These are phyloP conservation scores for Wickerhamiella kurtzmanii DNA, from an alignment of 805 yeast genomes.

Conservation along the genomic window DNA sequence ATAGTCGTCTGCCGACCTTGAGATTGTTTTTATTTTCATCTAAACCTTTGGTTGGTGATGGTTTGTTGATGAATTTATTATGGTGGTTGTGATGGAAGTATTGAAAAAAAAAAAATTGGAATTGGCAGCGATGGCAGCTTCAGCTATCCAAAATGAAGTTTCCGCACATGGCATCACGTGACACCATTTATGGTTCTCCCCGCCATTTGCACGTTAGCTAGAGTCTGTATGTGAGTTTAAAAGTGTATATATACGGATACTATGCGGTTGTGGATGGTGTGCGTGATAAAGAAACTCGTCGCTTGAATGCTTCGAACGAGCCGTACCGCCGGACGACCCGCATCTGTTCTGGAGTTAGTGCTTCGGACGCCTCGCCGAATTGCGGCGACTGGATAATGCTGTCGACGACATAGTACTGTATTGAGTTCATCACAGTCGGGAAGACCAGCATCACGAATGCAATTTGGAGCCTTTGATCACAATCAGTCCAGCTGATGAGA, in stretches of 20 bases:
- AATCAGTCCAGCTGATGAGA: conserved; percentile 62
- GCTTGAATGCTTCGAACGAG: conserved; percentile 10
- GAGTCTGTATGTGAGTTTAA: no score
- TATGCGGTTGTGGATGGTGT: background rate
- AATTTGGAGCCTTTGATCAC: conserved; percentile 69
- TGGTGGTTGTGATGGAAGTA: background rate
- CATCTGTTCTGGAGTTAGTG: background rate
- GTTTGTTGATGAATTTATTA: background rate
- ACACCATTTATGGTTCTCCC: no score
- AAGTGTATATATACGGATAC: background rate
- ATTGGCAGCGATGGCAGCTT: no score
- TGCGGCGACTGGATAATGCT: conserved; percentile 42
- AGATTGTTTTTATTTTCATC: conserved; percentile 74
- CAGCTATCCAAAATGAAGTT: no score
- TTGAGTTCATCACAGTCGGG: conserved; percentile 31
- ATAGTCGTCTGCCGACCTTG: conserved; percentile 81
- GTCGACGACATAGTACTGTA: conserved; percentile 45
- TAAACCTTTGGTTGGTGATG: background rate
- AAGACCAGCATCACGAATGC: conserved; percentile 65
- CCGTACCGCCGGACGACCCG: conserved; percentile 7
- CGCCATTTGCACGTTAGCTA: no score
- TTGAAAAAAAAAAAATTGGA: conserved; percentile 3
- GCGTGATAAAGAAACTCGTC: background rate
- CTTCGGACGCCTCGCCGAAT: conserved; percentile 19
- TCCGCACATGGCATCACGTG: no score